Evolutionary conservation across 2,329 filamentous ascomycete genomes (phyloP).

Genomic region (Xylariaceae sp.): DNA sequence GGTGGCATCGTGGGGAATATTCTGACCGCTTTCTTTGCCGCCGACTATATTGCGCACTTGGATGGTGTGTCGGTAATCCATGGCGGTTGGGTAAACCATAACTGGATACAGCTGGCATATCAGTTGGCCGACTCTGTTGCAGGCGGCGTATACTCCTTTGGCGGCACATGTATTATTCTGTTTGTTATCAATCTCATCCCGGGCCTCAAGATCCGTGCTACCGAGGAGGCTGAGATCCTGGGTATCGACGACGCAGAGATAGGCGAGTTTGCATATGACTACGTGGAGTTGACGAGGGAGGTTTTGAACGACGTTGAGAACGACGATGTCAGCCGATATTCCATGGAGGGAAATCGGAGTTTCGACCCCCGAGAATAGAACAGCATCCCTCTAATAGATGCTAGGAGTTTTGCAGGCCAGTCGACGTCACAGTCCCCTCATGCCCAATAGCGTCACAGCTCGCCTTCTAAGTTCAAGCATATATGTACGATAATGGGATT

Average conservation of each 20-base stretch:
- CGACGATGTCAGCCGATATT: slow-evolving; percentile 52
- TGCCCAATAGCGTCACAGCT: slow-evolving; percentile 23
- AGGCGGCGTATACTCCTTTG: slow-evolving; percentile 79
- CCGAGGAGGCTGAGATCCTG: slow-evolving; percentile 78
- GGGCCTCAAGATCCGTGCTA: slow-evolving; percentile 74
- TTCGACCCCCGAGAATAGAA: slow-evolving; percentile 56
- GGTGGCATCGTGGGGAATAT: slow-evolving; percentile 82
- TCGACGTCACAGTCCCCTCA: slow-evolving; percentile 40
- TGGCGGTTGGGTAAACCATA: slow-evolving; percentile 82
- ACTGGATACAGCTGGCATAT: slow-evolving; percentile 84
- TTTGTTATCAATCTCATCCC: slow-evolving; percentile 81
- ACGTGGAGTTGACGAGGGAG: slow-evolving; percentile 73
- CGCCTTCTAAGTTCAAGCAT: neutral
- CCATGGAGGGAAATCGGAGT: slow-evolving; percentile 44
- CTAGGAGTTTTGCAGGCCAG: slow-evolving; percentile 47
- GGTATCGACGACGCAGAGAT: slow-evolving; percentile 91
- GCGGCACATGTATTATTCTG: slow-evolving; percentile 77
- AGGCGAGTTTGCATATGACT: slow-evolving; percentile 95
- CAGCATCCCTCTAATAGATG: slow-evolving; percentile 55
- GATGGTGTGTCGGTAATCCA: slow-evolving; percentile 71
- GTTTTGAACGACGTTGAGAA: slow-evolving; percentile 55
- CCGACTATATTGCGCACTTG: slow-evolving; percentile 81
- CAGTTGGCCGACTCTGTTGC: slow-evolving; percentile 82
- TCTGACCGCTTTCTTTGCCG: slow-evolving; percentile 81
- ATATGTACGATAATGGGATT: slow-evolving; percentile 16